Evolutionary conservation across 257 asterid species (phyloP).

Genomic region (Plantago major): DNA sequence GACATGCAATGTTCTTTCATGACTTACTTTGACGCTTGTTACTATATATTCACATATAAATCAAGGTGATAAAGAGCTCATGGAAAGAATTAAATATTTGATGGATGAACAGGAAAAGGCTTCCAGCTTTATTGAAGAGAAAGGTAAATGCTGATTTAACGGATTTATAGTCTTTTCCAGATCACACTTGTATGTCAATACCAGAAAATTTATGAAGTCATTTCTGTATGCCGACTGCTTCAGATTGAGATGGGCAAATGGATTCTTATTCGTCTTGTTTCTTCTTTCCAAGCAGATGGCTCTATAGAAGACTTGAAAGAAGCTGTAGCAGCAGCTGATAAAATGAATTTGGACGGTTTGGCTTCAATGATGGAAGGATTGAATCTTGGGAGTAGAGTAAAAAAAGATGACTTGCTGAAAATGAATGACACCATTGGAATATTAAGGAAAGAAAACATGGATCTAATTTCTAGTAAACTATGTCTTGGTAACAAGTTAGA

Average conservation of each 20-base stretch:
- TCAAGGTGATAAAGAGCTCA: slow-evolving; percentile 75
- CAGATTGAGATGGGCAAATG: not conserved
- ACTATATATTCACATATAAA: slow-evolving; percentile 20
- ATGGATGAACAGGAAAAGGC: slow-evolving; percentile 51
- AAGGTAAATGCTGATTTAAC: slow-evolving; percentile 44
- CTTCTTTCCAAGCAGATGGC: slow-evolving; percentile 42
- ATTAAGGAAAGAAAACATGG: slow-evolving; percentile 52
- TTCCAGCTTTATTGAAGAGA: slow-evolving; percentile 47
- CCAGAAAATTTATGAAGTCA: slow-evolving; percentile 1
- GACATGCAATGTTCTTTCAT: slow-evolving; percentile 3
- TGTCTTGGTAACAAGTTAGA: slow-evolving; percentile 49
- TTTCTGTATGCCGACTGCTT: slow-evolving; percentile 5
- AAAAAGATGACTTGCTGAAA: slow-evolving; percentile 48
- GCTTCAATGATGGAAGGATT: slow-evolving; percentile 55
- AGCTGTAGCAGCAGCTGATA: slow-evolving; percentile 40
- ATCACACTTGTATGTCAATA: too few species aligned
- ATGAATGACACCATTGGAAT: slow-evolving; percentile 44
- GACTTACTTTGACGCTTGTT: not conserved
- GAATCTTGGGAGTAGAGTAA: slow-evolving; percentile 43
- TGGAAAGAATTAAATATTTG: slow-evolving; percentile 48
- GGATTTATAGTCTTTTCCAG: not conserved
- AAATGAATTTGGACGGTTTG: slow-evolving; percentile 46
- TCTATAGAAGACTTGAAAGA: slow-evolving; percentile 51
- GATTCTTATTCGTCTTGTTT: not conserved
- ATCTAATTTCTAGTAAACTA: slow-evolving; percentile 44